Base-by-base conservation (phyloP, 768 basidiomycete genomes). In the Gautieria morchelliformis region DNA sequence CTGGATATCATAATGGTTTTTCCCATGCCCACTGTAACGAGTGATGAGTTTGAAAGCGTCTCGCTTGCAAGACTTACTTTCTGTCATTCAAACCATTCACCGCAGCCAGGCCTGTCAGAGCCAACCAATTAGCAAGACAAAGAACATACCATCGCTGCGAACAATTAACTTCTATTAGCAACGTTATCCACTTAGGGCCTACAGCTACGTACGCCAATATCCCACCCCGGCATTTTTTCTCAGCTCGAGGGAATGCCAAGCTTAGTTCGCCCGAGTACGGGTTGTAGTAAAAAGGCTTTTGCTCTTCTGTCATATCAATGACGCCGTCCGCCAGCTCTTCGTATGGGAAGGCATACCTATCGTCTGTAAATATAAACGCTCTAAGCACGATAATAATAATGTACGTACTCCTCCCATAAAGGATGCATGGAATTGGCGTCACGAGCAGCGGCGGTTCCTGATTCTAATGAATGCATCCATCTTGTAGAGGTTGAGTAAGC, bases 1-100 rank as follows among this genome's bases (percentile, higher is more conserved):
- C 91, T 84, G 1, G 93, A 89, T 35, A 96, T 69, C 89, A 93
- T 93, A 62, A 93, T 93, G 0, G 91, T 92, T 72, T 94, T 94
- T 7, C 92, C 92, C 82, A 94, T 87, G n/a, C 91, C 91, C 91
- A 93, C 89, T 91, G 53, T 27, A 33, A 24, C 19, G 44, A n/a
- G n/a, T 44, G 42, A 44, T 44, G n/a, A 44, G 20, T 22, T 12
- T 19, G n/a, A 10, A 22, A 44, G 20, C 20, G 4, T n/a, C 8
- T 5, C 2, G 17, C 20, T 22, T 27, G 30, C 22, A 22, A 22
- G 19, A 65, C 79, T 63, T 66, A 82, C 80, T 82, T 69, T 83
- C 82, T 82, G 56, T 35, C 52, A 30, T 58, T 52, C 37, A 17
- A 42, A 53, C 10, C 32, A 32, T 17, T 9, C 9, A 37, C 10